phyloP scores from a whole-genome alignment of 805 yeast species.

The Wickerhamomyces sydowiorum region DNA sequence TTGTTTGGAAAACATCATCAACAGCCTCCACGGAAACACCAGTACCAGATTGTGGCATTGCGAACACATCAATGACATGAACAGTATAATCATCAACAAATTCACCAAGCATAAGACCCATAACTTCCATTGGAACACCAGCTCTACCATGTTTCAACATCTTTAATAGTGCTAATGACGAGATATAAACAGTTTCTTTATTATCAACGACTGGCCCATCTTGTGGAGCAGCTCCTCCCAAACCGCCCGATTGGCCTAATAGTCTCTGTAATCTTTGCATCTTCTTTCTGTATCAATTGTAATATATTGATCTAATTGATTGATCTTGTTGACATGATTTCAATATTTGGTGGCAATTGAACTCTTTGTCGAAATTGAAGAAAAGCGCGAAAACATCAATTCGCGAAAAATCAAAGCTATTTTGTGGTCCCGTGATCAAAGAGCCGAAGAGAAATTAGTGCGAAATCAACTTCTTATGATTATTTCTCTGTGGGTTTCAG shows the following conservation, averaged over 20 bases:
- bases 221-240: slow-evolving; percentile 42
- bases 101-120: slow-evolving; percentile 99
- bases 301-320: neutral
- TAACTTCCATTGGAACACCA: slow-evolving; percentile 81
- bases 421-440: too few relatives aligned
- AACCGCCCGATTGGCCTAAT: slow-evolving; percentile 32
- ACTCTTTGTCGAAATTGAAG: too few relatives aligned
- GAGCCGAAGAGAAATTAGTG: too few relatives aligned
- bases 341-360: neutral
- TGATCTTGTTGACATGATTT: neutral
- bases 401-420: too few relatives aligned
- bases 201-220: slow-evolving; percentile 89
- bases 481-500: too few relatives aligned
- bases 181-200: slow-evolving; percentile 93
- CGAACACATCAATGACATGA: slow-evolving; percentile 96
- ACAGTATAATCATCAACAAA: slow-evolving; percentile 96
- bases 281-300: neutral
- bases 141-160: slow-evolving; percentile 98
- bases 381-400: too few relatives aligned
- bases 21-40: slow-evolving; percentile 99
- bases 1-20: slow-evolving; percentile 97
- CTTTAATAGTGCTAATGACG: slow-evolving; percentile 89
- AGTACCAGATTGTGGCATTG: slow-evolving; percentile 98
- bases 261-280: slow-evolving; percentile 40
- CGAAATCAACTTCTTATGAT: too few relatives aligned